Evolutionary conservation across 108 stramenopile species (phyloP).

Genomic region (Nitzschia sp.): DNA sequence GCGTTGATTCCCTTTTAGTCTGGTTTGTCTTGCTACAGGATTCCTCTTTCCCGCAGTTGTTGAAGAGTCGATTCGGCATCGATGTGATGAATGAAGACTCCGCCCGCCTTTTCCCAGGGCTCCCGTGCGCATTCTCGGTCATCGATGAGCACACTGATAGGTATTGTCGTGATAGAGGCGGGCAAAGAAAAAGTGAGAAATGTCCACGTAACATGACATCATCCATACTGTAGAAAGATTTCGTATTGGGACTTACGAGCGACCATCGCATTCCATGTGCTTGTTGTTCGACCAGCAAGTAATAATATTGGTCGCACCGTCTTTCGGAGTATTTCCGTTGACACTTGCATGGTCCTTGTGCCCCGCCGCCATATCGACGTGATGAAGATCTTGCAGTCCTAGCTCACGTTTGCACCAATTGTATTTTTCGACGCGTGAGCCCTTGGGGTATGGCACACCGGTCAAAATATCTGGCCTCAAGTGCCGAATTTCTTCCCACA

Average conservation of each 20-base stretch:
- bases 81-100: constrained; percentile 76
- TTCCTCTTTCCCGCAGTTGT: constrained; percentile 27
- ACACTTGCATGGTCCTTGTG: constrained; percentile 10
- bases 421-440: constrained; percentile 53
- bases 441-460: constrained; percentile 52
- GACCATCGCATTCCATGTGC: constrained; percentile 55
- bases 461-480: constrained; percentile 64
- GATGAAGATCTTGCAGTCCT: constrained; percentile 32
- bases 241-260: constrained; percentile 36
- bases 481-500: constrained; percentile 61
- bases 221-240: too few relatives aligned
- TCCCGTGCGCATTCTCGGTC: constrained; percentile 52
- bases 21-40: too few relatives aligned
- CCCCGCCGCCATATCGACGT: constrained; percentile 72
- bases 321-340: constrained; percentile 23
- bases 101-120: constrained; percentile 68
- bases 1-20: neutral
- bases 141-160: constrained; percentile 67
- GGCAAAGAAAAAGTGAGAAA: neutral
- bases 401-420: constrained; percentile 76
- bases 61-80: constrained; percentile 32
- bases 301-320: constrained; percentile 48
- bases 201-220: neutral
- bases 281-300: constrained; percentile 86
- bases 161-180: neutral